phyloP scores from a whole-genome alignment of 768 basidiomycete genomes.

The Pleurotus cornucopiae region DNA sequence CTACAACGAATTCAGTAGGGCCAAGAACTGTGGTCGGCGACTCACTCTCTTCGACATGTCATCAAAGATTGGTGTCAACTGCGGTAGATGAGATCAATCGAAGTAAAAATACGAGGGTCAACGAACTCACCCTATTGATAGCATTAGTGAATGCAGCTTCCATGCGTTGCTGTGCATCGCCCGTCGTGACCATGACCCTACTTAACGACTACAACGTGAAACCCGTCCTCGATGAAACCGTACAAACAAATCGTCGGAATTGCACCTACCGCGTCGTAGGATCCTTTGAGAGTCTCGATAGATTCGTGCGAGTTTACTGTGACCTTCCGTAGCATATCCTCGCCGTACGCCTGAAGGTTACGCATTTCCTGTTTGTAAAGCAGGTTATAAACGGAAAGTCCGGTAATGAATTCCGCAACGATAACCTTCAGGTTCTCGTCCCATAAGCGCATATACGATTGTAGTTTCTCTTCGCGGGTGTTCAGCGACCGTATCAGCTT shows the following conservation, averaged over 20 bases:
- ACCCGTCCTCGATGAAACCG: no score
- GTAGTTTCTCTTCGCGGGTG: conserved; percentile 36
- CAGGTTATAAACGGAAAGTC: background rate
- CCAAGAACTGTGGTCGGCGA: no score
- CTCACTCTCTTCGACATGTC: no score
- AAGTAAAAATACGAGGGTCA: background rate
- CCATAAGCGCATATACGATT: conserved; percentile 24
- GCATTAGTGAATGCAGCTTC: background rate
- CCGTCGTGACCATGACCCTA: background rate
- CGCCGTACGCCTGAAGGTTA: conserved; percentile 14
- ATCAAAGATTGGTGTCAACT: no score
- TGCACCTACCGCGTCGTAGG: background rate
- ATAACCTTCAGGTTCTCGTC: conserved; percentile 21
- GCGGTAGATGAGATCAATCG: no score
- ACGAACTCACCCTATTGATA: background rate
- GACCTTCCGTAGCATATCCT: conserved; percentile 2
- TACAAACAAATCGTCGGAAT: no score
- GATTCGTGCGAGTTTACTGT: background rate
- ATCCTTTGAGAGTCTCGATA: background rate
- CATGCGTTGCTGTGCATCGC: background rate
- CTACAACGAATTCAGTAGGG: background rate
- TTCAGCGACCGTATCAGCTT: conserved; percentile 42
- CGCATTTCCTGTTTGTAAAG: conserved; percentile 22
- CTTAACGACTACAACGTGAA: background rate
- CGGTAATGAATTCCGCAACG: background rate